phyloP scores from a whole-genome alignment of 139 green algal species.

The Marvania coccoides region DNA sequence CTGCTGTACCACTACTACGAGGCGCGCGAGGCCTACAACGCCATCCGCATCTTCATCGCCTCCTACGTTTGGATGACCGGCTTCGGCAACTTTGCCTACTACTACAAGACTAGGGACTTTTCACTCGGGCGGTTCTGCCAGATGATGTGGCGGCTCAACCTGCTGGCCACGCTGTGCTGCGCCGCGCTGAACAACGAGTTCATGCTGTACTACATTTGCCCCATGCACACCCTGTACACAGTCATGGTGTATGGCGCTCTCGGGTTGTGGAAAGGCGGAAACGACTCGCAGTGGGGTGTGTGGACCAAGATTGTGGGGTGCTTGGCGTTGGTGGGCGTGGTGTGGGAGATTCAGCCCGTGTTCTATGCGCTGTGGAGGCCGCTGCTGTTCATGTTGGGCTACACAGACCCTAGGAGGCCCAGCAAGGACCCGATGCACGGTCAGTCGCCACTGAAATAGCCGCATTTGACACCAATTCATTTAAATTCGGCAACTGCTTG shows the following conservation, averaged over 20 bases:
- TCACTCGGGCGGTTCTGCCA: constrained; percentile 63
- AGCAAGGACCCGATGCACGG: constrained; percentile 66
- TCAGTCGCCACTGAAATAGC: too few relatives aligned
- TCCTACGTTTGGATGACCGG: constrained; percentile 98
- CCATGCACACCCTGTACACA: constrained; percentile 98
- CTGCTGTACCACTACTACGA: constrained; percentile 97
- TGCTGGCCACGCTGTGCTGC: constrained; percentile 78
- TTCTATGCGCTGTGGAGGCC: constrained; percentile 83
- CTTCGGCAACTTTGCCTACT: constrained; percentile 95
- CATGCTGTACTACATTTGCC: constrained; percentile 99
- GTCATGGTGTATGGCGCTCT: constrained; percentile 81
- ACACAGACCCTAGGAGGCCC: constrained; percentile 75
- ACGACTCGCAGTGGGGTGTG: constrained; percentile 53
- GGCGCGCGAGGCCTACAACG: constrained; percentile 88
- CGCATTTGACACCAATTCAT: too few relatives aligned
- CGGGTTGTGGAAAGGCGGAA: constrained; percentile 52
- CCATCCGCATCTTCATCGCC: constrained; percentile 96
- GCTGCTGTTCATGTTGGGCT: constrained; percentile 74
- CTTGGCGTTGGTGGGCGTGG: constrained; percentile 51
- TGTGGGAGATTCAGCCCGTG: constrained; percentile 84
- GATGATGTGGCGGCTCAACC: constrained; percentile 98
- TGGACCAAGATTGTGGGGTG: constrained; percentile 47
- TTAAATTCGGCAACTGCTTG: too few relatives aligned
- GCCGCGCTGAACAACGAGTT: constrained; percentile 81
- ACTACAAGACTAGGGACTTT: constrained; percentile 81